phyloP scores from a whole-genome alignment of 2,329 filamentous ascomycete genomes.

The Xylaria sp. region DNA sequence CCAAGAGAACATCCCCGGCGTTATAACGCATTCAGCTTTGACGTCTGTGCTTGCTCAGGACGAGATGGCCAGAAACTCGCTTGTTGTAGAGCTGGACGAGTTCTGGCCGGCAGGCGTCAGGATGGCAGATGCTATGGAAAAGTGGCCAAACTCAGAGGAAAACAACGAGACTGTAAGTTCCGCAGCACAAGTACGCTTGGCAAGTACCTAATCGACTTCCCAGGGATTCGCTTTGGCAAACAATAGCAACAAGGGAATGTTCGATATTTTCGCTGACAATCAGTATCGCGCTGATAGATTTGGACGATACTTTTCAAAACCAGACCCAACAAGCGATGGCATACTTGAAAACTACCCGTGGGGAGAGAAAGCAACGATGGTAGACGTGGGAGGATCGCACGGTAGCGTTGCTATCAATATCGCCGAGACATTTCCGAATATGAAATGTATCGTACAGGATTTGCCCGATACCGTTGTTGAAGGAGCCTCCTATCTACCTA shows the following conservation, averaged over 20 bases:
- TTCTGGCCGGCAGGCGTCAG: too few relatives aligned
- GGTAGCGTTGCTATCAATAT: constrained; percentile 44
- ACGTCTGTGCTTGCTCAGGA: too few relatives aligned
- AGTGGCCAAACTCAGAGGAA: too few relatives aligned
- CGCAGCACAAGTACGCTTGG: too few relatives aligned
- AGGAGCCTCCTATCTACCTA: constrained; percentile 33
- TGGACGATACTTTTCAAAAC: constrained; percentile 36
- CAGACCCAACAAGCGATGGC: constrained; percentile 33
- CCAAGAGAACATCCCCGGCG: too few relatives aligned
- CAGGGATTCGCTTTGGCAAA: constrained; percentile 44
- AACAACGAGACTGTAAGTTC: too few relatives aligned
- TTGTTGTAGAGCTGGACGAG: too few relatives aligned
- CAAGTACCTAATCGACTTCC: too few relatives aligned
- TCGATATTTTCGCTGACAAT: constrained; percentile 43
- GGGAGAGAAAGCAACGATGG: constrained; percentile 41
- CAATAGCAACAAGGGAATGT: constrained; percentile 43
- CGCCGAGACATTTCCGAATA: constrained; percentile 42
- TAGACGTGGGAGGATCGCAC: constrained; percentile 47
- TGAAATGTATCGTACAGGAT: constrained; percentile 45
- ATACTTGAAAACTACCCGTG: constrained; percentile 43
- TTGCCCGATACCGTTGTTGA: constrained; percentile 35
- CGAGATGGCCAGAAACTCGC: too few relatives aligned
- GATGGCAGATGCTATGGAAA: too few relatives aligned
- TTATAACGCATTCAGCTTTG: too few relatives aligned
- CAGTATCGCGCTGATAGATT: constrained; percentile 37